Evolutionary conservation across 78 protist species (phyloP).

Genomic region (Polysphondylium violaceum): DNA sequence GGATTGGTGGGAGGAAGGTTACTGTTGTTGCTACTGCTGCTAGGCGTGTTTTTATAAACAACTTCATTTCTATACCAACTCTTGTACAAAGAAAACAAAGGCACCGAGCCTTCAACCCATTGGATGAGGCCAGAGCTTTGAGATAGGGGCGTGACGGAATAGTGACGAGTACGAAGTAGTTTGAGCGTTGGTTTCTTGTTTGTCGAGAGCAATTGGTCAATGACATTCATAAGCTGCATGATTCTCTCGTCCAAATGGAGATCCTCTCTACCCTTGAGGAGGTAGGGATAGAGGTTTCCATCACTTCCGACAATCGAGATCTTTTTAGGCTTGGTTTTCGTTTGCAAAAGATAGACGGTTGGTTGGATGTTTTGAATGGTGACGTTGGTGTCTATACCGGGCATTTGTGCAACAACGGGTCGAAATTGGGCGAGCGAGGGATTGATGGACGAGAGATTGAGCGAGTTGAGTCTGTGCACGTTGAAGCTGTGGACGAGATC

Average conservation of each 20-base stretch:
- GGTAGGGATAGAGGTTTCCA: conserved; percentile 81
- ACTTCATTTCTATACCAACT: conserved; percentile 74
- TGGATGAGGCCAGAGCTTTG: conserved; percentile 89
- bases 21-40: conserved; percentile 4
- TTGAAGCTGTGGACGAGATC: conserved; percentile 36
- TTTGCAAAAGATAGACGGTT: conserved; percentile 74
- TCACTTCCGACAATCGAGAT: conserved; percentile 85
- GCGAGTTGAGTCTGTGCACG: background rate
- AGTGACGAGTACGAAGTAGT: conserved; percentile 77
- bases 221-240: conserved; percentile 89
- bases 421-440: conserved; percentile 26
- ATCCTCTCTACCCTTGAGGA: conserved; percentile 94
- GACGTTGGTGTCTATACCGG: conserved; percentile 39
- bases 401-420: conserved; percentile 43
- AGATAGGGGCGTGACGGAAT: conserved; percentile 92
- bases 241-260: conserved; percentile 94
- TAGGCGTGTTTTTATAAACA: background rate
- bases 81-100: conserved; percentile 87
- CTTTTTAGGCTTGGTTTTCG: conserved; percentile 94
- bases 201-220: conserved; percentile 76
- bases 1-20: background rate
- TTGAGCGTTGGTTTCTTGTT: conserved; percentile 24
- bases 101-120: conserved; percentile 91
- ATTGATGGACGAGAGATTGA: conserved; percentile 13
- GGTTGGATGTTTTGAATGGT: conserved; percentile 51